These are phyloP conservation scores for Monilinia vaccinii-corymbosi DNA, from an alignment of 2,329 filamentous ascomycete species.

Conservation along the genomic window DNA sequence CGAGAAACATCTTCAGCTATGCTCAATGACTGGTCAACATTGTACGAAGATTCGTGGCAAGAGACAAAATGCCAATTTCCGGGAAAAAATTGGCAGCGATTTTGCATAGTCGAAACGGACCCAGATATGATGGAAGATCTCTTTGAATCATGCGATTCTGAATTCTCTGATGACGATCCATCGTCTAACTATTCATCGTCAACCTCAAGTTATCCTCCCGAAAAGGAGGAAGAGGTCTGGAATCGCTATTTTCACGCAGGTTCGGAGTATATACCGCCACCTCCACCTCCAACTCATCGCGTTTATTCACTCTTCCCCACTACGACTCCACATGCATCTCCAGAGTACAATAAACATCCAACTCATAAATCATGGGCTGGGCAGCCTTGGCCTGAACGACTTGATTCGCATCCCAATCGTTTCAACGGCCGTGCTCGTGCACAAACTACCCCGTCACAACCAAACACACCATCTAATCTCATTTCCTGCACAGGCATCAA, in stretches of 20 bases:
- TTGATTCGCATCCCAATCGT: slow-evolving; percentile 4
- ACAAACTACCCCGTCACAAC: neutral
- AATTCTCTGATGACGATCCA: slow-evolving; percentile 1
- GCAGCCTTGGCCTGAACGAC: slow-evolving; percentile 6
- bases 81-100: neutral
- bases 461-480: neutral
- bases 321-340: neutral
- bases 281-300: neutral
- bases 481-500: neutral
- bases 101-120: slow-evolving; percentile 5
- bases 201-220: slow-evolving; percentile 1
- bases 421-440: neutral
- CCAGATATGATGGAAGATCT: slow-evolving; percentile 9
- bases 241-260: slow-evolving; percentile 5
- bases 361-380: slow-evolving; percentile 8
- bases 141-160: neutral
- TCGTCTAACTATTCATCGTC: slow-evolving; percentile 5
- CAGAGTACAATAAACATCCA: neutral
- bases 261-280: neutral
- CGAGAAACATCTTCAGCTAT: neutral
- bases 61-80: neutral
- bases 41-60: neutral
- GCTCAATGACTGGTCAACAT: neutral
- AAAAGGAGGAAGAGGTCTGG: slow-evolving; percentile 8
- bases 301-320: slow-evolving; percentile 4